Conservation (phyloP, 164 flowering plant genomes). For the Tinospora cordifolia region DNA sequence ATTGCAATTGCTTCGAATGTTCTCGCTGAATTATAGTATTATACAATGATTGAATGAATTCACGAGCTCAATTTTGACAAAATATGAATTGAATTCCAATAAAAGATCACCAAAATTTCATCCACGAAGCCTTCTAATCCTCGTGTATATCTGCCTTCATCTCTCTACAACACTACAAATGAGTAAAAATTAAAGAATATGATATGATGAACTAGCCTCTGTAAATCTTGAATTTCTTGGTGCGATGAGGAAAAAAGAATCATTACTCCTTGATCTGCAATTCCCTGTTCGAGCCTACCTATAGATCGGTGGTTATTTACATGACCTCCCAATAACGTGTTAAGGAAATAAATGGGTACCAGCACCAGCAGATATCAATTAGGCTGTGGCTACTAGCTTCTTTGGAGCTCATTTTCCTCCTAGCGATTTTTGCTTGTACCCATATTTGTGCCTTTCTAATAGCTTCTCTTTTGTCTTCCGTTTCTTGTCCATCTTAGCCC, state of each 20-base stretch:
- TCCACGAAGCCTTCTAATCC: not conserved
- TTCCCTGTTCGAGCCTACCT: conserved; percentile 10
- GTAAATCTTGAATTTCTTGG: not conserved
- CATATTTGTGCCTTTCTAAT: conserved; percentile 56
- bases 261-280: not conserved
- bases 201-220: conserved; percentile 8
- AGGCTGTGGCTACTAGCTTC: not conserved
- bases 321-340: not conserved
- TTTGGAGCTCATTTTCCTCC: conserved; percentile 27
- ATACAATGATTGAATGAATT: conserved; percentile 25
- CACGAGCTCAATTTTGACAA: conserved; percentile 12
- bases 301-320: conserved; percentile 8
- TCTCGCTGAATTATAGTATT: conserved; percentile 17
- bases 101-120: not conserved
- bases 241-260: conserved; percentile 20
- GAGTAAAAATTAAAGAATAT: conserved; percentile 11
- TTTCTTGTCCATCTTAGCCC: conserved; percentile 90
- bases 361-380: not conserved
- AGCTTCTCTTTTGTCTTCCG: conserved; percentile 61
- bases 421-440: conserved; percentile 76
- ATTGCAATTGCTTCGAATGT: conserved; percentile 20
- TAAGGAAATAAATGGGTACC: not conserved
- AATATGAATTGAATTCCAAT: not conserved
- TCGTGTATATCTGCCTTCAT: conserved; percentile 8
- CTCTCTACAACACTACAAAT: not conserved